Base-by-base conservation (phyloP, 176 grass and related monocot species). In the Tuctoria greenei region DNA sequence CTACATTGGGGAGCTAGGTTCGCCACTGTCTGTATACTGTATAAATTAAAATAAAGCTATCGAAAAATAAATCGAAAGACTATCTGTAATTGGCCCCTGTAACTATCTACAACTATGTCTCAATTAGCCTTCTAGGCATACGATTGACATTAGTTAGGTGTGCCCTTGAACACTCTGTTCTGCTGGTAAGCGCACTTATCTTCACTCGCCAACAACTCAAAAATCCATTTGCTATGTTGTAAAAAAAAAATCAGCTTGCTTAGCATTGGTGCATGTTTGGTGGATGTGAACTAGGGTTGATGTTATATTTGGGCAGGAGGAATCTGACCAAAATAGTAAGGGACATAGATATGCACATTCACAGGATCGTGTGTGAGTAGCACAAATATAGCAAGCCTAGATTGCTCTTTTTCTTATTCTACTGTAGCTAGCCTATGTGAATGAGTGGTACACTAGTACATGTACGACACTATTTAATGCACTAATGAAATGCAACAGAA, bases 241-340 rank as follows among this genome's bases (percentile, higher is more conserved):
- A n/a, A 4, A 28, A 17, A 5, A 14, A 0, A n/a, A 3, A 24
- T 37, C 45, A 66, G 27, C 39, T 62, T 10, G 7, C 37, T 57
- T 6, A 45, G 4, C 5, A 41, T 42, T 79, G 49, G 55, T 55
- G 54, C 65, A 25, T 26, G n/a, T 71, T 59, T 35, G 40, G 24
- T 67, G 39, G 47, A 13, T 60, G 67, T 67, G 72, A 54, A 28
- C 28, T 20, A 4, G 4, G 3, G 10, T 13, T 26, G 31, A 38
- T 79, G 62, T 79, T 27, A 78, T 65, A 73, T 79, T 74, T 67
- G 31, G 74, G 70, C 68, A 39, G 11, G 68, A 45, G 39, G 69
- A 74, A 83, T 74, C 86, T 79, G 86, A 79, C 86, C 21, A 75
- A 69, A 88, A 88, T 88, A 83, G 80, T 64, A 88, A 69, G 69